Evolutionary conservation across 345 rosid genomes (phyloP).

Genomic region (Salix caprea): DNA sequence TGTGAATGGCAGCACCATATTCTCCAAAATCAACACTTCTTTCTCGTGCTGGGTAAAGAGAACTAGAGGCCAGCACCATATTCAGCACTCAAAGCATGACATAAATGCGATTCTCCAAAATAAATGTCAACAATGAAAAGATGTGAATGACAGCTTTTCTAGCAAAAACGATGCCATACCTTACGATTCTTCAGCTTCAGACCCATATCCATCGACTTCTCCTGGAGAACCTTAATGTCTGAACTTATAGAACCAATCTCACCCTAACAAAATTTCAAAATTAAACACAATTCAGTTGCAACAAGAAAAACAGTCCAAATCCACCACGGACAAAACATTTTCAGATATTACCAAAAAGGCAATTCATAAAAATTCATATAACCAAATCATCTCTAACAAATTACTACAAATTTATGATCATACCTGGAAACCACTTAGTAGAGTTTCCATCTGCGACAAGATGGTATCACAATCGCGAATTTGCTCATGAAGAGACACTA

Average conservation of each 20-base stretch:
- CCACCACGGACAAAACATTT: too few relatives aligned
- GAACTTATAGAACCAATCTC: conserved; percentile 98
- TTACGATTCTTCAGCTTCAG: conserved; percentile 94
- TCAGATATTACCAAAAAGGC: not conserved
- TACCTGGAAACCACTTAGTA: conserved; percentile 97
- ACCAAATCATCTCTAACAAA: not conserved
- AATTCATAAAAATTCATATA: not conserved
- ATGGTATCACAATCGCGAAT: conserved; percentile 90
- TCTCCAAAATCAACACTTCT: not conserved
- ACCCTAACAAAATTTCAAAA: conserved; percentile 35
- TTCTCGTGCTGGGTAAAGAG: not conserved
- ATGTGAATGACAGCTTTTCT: not conserved
- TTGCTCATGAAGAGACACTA: conserved; percentile 94
- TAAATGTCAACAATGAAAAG: not conserved
- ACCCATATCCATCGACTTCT: conserved; percentile 99
- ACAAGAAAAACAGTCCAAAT: not conserved
- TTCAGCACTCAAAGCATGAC: too few relatives aligned
- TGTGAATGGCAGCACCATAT: too few relatives aligned
- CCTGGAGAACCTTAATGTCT: conserved; percentile 94
- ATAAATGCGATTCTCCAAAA: not conserved
- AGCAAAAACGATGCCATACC: conserved; percentile 33
- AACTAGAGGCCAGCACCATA: not conserved
- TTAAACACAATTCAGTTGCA: conserved; percentile 6
- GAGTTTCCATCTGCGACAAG: conserved; percentile 94
- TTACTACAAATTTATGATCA: not conserved